Evolutionary conservation across 345 rosid genomes (phyloP).

Genomic region (Murraya koenigii): DNA sequence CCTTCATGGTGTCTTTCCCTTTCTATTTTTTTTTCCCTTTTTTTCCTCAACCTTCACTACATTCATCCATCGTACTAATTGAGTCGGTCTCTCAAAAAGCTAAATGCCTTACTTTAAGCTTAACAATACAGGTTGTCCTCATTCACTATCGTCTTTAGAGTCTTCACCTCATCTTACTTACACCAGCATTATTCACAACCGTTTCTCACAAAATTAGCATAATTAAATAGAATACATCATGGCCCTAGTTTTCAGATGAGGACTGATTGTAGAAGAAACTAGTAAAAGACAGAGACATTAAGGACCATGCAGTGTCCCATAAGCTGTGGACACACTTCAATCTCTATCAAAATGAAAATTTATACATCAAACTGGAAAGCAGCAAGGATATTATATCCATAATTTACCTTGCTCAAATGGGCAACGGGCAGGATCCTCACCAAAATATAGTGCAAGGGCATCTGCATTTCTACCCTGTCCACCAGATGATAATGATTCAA

Average conservation of each 20-base stretch:
- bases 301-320: background rate
- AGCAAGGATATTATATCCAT: slow-evolving; percentile 2
- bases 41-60: background rate
- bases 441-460: slow-evolving; percentile 90
- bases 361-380: background rate
- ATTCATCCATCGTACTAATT: background rate
- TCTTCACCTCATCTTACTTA: background rate
- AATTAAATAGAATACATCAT: background rate
- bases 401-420: slow-evolving; percentile 96
- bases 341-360: background rate
- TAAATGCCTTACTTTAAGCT: background rate
- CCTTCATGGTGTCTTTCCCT: background rate
- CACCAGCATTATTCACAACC: background rate
- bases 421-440: slow-evolving; percentile 94
- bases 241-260: background rate
- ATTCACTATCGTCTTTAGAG: background rate
- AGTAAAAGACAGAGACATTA: background rate
- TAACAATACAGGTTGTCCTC: background rate
- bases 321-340: background rate
- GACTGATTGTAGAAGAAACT: background rate
- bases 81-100: background rate
- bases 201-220: background rate
- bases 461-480: slow-evolving; percentile 97
- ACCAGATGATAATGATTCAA: slow-evolving; percentile 15
- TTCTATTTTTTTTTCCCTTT: background rate